phyloP scores from a whole-genome alignment of 2,329 filamentous ascomycete genomes.

The Xylariaceae sp. region DNA sequence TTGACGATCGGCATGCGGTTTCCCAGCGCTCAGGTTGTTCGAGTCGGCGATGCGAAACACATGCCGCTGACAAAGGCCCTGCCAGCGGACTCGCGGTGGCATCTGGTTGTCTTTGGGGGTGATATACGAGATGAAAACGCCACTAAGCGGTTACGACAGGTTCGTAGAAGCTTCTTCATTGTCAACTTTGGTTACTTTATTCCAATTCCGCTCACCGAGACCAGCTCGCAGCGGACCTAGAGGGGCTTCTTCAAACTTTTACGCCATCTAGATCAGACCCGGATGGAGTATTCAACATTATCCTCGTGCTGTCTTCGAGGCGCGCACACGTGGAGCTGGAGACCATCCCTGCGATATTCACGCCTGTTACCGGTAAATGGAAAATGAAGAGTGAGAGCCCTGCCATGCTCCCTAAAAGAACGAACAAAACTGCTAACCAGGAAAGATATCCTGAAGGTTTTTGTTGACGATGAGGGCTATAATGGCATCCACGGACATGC shows the following conservation, averaged over 20 bases:
- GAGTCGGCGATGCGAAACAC: conserved; percentile 55
- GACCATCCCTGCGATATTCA: conserved; percentile 53
- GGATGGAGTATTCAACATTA: conserved; percentile 54
- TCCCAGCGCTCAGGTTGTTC: conserved; percentile 54
- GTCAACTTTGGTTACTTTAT: not conserved
- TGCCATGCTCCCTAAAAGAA: not conserved
- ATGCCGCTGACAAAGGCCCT: conserved; percentile 51
- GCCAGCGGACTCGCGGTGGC: conserved; percentile 42
- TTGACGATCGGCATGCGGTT: conserved; percentile 53
- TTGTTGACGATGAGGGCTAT: conserved; percentile 52
- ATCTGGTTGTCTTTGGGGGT: conserved; percentile 53
- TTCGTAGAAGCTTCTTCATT: conserved; percentile 14
- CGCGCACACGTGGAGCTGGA: conserved; percentile 47
- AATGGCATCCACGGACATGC: conserved; percentile 53
- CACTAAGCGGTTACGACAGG: conserved; percentile 29
- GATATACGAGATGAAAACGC: conserved; percentile 39
- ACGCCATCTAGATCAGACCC: conserved; percentile 41
- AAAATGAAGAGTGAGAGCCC: conserved; percentile 46
- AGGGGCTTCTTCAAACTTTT: conserved; percentile 35
- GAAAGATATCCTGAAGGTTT: conserved; percentile 55
- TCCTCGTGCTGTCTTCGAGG: conserved; percentile 50
- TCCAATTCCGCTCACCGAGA: conserved; percentile 3
- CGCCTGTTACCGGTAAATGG: conserved; percentile 52
- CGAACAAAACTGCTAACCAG: not conserved
- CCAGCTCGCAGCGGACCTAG: conserved; percentile 24